Percentiles rank a stretch among this genome's conserved stretches.
Evolutionary conservation across 1,284 basidiomycete genomes (phyloP).

Genomic region (Leccinum colubrinum): DNA sequence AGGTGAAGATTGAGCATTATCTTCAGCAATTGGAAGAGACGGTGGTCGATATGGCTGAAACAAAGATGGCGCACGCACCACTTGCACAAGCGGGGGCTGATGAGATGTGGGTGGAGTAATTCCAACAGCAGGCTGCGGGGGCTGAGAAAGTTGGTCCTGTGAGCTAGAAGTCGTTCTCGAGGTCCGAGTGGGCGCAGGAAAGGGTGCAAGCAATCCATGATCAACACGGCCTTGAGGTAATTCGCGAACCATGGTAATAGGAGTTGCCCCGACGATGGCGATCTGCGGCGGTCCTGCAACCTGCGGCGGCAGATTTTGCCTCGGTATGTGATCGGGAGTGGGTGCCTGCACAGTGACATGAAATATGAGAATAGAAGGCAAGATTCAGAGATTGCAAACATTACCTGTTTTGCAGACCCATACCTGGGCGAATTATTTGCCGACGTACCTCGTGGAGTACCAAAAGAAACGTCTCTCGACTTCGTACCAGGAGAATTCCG

Average conservation of each 20-base stretch:
- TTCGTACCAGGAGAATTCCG: slow-evolving; percentile 25
- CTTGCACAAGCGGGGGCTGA: slow-evolving; percentile 18
- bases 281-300: slow-evolving; percentile 28
- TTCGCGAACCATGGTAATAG: slow-evolving; percentile 15
- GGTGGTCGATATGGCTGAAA: slow-evolving; percentile 29
- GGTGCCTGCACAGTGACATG: slow-evolving; percentile 13
- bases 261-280: slow-evolving; percentile 32
- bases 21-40: slow-evolving; percentile 16
- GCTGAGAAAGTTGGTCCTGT: slow-evolving; percentile 20
- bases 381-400: not conserved
- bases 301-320: slow-evolving; percentile 11
- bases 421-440: slow-evolving; percentile 24
- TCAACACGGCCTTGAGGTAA: slow-evolving; percentile 25
- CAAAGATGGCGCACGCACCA: slow-evolving; percentile 21
- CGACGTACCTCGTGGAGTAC: slow-evolving; percentile 24
- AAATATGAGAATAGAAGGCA: slow-evolving; percentile 9
- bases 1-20: slow-evolving; percentile 25
- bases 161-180: slow-evolving; percentile 26
- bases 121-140: slow-evolving; percentile 12
- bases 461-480: slow-evolving; percentile 15
- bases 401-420: slow-evolving; percentile 28
- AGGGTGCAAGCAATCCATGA: slow-evolving; percentile 26
- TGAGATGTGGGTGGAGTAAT: slow-evolving; percentile 9
- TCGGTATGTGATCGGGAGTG: slow-evolving; percentile 19
- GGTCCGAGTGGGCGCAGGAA: slow-evolving; percentile 26